Evolutionary conservation across 345 rosid species (phyloP), one percentile per base, ranked within the genome.

Genomic region (Arabidopsis arenosa): DNA sequence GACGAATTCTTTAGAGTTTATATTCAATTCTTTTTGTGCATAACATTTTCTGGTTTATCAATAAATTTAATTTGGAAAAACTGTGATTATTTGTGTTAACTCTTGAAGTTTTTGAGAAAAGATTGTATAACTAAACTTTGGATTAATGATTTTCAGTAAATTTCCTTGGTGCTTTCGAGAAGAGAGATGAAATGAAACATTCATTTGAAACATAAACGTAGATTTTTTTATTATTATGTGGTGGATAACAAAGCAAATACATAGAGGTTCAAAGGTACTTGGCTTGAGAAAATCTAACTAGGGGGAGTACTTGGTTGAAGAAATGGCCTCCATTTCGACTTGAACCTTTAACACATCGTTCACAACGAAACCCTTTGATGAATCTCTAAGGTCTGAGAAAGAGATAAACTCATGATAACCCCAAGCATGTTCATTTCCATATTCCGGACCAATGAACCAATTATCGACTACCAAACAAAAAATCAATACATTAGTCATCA

Each of bases 301-400:
- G 23, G 78, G 72, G 5, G 56, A 7, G n/a, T 35, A 59, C 55
- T 49, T 59, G 40, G 66, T 66, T 17, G 41, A 68, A 37, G 79
- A 75, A 68, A 75, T 7, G 0, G 39, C 48, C 11, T 68, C 69
- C 0, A 75, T 6, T 26, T 51, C 55, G 6, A 40, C 63, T 75
- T 75, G 21, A 18, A 75, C 74, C 6, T 6, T 52, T 28, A 68
- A 30, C 36, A 41, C 1, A 68, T 75, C 79, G 3, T 59, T 44
- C 37, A 68, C 74, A 68, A 61, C 5, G 4, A 58, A 75, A 6
- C 79, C 74, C 44, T 75, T 75, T 13, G 73, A 60, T 28, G 68
- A 26, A 17, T 59, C 61, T 36, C 11, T 66, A 1, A 75, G 72
- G 36, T 75, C 60, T 37, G 73, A 3, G 0, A 66, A 2, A 6